Conservation (phyloP, 768 basidiomycete species). For the Lactarius pseudohatsudake region DNA sequence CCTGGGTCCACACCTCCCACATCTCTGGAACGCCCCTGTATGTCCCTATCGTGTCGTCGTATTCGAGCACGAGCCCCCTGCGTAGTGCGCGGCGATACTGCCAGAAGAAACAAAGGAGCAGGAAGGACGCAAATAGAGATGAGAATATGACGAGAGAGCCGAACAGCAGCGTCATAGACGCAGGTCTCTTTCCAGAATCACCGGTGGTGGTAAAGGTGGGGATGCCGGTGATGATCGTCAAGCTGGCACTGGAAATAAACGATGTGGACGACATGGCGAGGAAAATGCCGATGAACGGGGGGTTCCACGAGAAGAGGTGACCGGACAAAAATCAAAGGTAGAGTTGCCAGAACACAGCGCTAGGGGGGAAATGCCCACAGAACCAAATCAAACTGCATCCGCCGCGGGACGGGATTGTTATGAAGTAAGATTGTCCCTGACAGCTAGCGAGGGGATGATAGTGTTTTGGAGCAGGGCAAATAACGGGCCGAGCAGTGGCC, state of each 20-base stretch:
- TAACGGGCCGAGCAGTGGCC: too few species aligned
- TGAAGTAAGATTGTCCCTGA: background rate
- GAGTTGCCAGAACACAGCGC: background rate
- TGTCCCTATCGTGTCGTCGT: constrained; percentile 2
- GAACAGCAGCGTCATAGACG: constrained; percentile 12
- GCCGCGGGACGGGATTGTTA: background rate
- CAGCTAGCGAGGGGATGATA: too few species aligned
- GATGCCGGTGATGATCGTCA: background rate
- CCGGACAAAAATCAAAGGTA: background rate
- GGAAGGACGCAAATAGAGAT: constrained; percentile 7
- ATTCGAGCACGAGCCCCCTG: background rate
- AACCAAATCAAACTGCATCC: background rate
- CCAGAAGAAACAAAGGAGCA: constrained; percentile 20
- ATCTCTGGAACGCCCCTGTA: constrained; percentile 6
- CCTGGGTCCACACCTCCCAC: constrained; percentile 25
- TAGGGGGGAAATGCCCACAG: background rate
- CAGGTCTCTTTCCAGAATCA: background rate
- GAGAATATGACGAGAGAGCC: constrained; percentile 13
- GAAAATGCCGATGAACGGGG: too few species aligned
- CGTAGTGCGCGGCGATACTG: background rate
- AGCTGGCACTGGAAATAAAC: background rate
- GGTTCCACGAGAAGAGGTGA: background rate
- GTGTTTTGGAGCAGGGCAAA: too few species aligned
- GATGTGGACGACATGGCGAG: constrained; percentile 16
- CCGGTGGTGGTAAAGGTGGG: background rate